phyloP scores from a whole-genome alignment of 345 rosid species.

The Eucalyptus sp. region DNA sequence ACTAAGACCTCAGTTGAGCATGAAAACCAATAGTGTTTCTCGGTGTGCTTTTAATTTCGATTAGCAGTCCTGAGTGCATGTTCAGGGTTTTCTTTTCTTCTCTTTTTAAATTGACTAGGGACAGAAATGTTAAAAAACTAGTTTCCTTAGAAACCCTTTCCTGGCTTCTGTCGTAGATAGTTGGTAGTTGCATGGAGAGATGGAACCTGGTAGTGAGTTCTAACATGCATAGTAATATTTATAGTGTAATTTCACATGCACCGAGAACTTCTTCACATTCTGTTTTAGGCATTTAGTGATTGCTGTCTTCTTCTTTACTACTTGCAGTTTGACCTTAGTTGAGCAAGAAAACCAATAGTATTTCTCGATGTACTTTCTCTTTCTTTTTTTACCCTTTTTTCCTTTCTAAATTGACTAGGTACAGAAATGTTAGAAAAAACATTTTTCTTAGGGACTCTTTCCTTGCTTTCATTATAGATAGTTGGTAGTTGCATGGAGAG shows the following conservation, averaged over 20 bases:
- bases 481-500: not conserved
- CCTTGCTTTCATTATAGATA: not conserved
- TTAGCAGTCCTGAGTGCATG: not conserved
- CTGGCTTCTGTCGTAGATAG: not conserved
- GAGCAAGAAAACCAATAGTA: not conserved
- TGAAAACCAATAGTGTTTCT: not conserved
- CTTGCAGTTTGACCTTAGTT: not conserved
- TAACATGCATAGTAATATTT: not conserved
- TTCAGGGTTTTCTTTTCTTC: not conserved
- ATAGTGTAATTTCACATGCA: not conserved
- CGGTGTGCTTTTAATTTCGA: not conserved
- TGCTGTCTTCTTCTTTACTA: not conserved
- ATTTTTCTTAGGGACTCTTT: not conserved
- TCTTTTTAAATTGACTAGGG: not conserved
- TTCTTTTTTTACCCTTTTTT: not conserved
- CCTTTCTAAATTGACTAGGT: not conserved
- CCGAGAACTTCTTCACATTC: not conserved
- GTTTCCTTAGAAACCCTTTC: not conserved
- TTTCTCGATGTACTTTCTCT: not conserved
- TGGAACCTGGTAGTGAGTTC: not conserved
- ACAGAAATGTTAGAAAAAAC: not conserved
- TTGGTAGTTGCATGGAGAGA: not conserved
- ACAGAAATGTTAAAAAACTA: not conserved
- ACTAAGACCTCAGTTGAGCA: not conserved
- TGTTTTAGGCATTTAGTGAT: not conserved